Conservation (phyloP, 352 stramenopile genomes). For the Pythium sp. region DNA sequence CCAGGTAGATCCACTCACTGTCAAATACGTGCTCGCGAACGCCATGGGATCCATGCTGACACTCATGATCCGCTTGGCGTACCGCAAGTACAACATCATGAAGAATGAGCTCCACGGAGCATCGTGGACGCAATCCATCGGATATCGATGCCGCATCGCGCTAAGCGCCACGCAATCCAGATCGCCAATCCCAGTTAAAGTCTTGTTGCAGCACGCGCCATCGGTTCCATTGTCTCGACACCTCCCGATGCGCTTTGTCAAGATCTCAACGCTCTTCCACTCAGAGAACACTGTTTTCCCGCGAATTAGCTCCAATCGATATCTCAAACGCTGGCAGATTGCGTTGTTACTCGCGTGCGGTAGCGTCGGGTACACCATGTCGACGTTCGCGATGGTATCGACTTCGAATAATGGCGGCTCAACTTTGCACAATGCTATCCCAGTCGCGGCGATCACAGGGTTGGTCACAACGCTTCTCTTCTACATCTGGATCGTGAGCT, state of each 20-base stretch:
- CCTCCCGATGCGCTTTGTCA: conserved; percentile 5
- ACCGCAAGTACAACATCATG: conserved; percentile 10
- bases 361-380: background rate
- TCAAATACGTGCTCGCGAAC: conserved; percentile 5
- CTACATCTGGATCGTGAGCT: background rate
- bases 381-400: background rate
- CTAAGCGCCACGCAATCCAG: background rate
- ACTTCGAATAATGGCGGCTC: too few relatives aligned
- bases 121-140: too few relatives aligned
- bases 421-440: too few relatives aligned
- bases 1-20: background rate
- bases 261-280: background rate
- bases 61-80: conserved; percentile 2
- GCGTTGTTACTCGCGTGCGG: background rate
- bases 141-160: too few relatives aligned
- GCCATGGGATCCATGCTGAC: conserved; percentile 5
- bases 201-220: background rate
- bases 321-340: background rate
- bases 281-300: background rate
- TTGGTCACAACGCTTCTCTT: too few relatives aligned
- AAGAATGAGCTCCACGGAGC: background rate
- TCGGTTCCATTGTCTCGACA: background rate
- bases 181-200: background rate
- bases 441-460: background rate
- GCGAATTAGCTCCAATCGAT: background rate